Percentiles rank a stretch among this genome's conserved stretches.
These are phyloP conservation scores for Sutorius eximius DNA, from an alignment of 1,284 basidiomycete genomes.

Conservation along the genomic window DNA sequence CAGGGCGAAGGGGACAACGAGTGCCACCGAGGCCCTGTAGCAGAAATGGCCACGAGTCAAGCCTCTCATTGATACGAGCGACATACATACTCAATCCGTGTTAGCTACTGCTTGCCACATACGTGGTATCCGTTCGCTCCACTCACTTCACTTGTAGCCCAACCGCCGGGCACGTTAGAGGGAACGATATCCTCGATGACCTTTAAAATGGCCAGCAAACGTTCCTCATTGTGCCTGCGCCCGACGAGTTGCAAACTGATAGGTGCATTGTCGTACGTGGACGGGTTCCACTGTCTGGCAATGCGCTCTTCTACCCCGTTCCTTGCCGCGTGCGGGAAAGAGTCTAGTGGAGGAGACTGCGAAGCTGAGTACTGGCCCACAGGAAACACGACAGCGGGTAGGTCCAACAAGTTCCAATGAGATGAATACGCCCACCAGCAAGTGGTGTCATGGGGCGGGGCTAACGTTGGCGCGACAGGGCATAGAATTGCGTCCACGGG, in stretches of 20 bases:
- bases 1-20: slow-evolving; percentile 2
- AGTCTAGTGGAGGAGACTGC: background rate
- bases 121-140: slow-evolving; percentile 15
- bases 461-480: slow-evolving; percentile 52
- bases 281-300: slow-evolving; percentile 44
- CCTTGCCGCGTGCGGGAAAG: slow-evolving; percentile 28
- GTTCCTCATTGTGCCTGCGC: slow-evolving; percentile 50
- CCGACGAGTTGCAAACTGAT: slow-evolving; percentile 50
- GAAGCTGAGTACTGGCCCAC: slow-evolving; percentile 32
- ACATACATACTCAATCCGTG: background rate
- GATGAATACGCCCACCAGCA: slow-evolving; percentile 55
- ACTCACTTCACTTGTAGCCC: slow-evolving; percentile 2
- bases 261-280: slow-evolving; percentile 45
- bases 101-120: background rate
- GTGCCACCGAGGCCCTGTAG: slow-evolving; percentile 9
- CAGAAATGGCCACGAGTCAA: slow-evolving; percentile 12
- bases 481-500: slow-evolving; percentile 55
- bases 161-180: slow-evolving; percentile 11
- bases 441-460: slow-evolving; percentile 51
- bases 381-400: slow-evolving; percentile 54
- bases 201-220: slow-evolving; percentile 45
- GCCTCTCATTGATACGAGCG: slow-evolving; percentile 4
- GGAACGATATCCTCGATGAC: slow-evolving; percentile 40
- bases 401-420: slow-evolving; percentile 60
- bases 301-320: slow-evolving; percentile 42